Base-by-base conservation (phyloP, 306 rosid genomes). In the Calophaca sinica region DNA sequence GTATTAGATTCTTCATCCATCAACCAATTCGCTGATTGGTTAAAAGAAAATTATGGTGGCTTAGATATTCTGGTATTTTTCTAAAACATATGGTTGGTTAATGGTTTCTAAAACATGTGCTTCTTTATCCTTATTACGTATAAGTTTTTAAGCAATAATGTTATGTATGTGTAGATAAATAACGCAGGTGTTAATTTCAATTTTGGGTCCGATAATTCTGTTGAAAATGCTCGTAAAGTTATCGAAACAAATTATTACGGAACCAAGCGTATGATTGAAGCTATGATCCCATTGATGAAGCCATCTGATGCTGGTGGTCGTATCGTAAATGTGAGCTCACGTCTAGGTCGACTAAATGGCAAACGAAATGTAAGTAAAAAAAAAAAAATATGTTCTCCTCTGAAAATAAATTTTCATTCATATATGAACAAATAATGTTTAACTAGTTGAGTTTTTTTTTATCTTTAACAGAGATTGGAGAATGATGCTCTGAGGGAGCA, bases 181-280 rank as follows among this genome's bases (percentile, higher is more conserved):
- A 93, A 93, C 59, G 97, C 98, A 2, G 97, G 94, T 42, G 90
- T 93, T 57, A 91, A 93, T 80, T 93, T 89, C 90, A 93, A 91
- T 84, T 74, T 85, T 54, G 98, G 98, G 61, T 78, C 80, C 71
- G 85, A 89, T 35, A 91, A 93, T 74, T 85, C 97, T 1, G 92
- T 89, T 20, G 94, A 91, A 80, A 63, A 84, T 81, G 90, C 94
- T 9, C 76, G 29, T 20, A 77, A 44, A 72, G 98, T 93, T 32
- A 82, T 89, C 70, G 87, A 80, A 14, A 93, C 98, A 66, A 91
- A 91, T 84, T 93, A 93, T 66, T 78, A 61, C 9, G 97, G 98
- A 60, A 87, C 89, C 38, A 91, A 91, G 52, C 88, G 80, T 36
- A 86, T 93, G 94, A 88, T 82, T 20, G 80, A 85, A 83, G 96